Conservation (phyloP, 2,329 filamentous ascomycete genomes). For the Beauveria varroae region DNA sequence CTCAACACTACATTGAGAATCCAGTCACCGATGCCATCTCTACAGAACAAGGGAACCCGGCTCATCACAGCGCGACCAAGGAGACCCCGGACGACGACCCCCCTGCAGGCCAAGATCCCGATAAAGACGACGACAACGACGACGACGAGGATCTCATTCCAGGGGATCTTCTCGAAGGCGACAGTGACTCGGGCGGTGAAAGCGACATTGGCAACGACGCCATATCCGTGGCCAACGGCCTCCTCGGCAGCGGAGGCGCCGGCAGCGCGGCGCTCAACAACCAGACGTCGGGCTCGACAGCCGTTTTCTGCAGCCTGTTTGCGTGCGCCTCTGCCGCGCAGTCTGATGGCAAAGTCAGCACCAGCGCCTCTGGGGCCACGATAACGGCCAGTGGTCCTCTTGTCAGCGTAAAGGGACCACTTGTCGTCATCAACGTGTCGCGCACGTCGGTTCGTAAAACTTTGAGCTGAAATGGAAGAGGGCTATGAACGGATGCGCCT, state of each 20-base stretch:
- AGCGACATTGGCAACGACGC: constrained; percentile 1
- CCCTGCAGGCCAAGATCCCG: background rate
- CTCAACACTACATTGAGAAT: background rate
- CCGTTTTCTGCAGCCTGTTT: constrained; percentile 1
- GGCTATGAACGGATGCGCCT: too few relatives aligned
- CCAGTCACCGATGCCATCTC: too few relatives aligned
- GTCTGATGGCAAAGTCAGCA: constrained; percentile 1
- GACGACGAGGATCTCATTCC: background rate
- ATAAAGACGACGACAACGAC: background rate
- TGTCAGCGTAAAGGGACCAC: background rate
- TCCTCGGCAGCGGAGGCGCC: background rate
- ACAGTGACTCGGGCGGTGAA: constrained; percentile 1
- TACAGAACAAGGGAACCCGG: too few relatives aligned
- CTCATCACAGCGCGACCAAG: background rate
- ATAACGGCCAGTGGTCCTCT: background rate
- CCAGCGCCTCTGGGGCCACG: background rate
- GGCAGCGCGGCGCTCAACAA: constrained; percentile 2
- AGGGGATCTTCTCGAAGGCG: background rate
- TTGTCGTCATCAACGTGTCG: background rate
- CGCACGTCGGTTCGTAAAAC: background rate
- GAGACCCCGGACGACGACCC: background rate
- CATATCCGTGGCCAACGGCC: constrained; percentile 1
- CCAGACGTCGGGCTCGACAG: background rate
- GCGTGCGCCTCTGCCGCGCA: background rate
- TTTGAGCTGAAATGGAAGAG: background rate